A percentile compares a stretch with the other conserved stretches of the same genome.
Conservation (phyloP, 2,329 filamentous ascomycete species). For the Parastagonospora nodorum region DNA sequence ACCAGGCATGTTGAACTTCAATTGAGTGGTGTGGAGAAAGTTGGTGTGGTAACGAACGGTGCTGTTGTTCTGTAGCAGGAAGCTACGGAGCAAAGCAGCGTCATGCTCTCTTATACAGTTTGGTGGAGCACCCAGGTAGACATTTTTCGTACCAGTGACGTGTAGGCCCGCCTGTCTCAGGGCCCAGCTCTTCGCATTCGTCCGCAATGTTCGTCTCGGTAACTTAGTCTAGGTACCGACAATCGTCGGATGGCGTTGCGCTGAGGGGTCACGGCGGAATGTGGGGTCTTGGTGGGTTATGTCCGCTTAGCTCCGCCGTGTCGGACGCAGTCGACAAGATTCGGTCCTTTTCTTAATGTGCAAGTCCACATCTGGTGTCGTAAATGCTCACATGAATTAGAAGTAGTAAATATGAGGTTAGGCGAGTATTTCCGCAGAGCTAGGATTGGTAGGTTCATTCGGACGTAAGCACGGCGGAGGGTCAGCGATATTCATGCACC, state of each 20-base stretch:
- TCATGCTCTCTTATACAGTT: background rate
- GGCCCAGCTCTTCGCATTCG: background rate
- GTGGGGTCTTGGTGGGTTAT: conserved; percentile 3
- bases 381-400: no score
- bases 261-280: conserved; percentile 6
- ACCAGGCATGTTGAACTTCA: conserved; percentile 21
- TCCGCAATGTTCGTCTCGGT: background rate
- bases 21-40: background rate
- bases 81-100: background rate
- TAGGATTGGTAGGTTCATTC: no score
- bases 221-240: background rate
- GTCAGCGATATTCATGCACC: no score
- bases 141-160: conserved; percentile 6
- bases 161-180: background rate
- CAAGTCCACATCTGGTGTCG: no score
- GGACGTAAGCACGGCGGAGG: no score
- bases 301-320: background rate
- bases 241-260: conserved; percentile 9
- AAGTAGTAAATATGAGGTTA: no score
- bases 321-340: background rate
- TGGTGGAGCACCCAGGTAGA: background rate
- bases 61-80: background rate
- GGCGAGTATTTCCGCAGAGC: no score
- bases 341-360: no score
- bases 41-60: background rate